These are phyloP conservation scores for Plasmodium fragile DNA, from an alignment of 169 alveolate genomes.

Conservation along the genomic window DNA sequence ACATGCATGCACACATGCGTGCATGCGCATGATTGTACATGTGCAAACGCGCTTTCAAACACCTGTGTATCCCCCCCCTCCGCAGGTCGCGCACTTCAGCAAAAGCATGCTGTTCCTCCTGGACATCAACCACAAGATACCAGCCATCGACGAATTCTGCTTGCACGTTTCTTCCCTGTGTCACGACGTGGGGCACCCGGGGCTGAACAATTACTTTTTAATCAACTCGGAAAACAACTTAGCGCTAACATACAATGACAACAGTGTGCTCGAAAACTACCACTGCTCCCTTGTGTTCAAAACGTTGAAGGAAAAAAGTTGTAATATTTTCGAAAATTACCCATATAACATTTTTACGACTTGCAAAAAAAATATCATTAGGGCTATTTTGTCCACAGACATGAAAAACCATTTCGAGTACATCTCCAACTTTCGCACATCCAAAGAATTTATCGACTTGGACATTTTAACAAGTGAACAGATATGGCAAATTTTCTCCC, in stretches of 20 bases:
- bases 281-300: conserved; percentile 92
- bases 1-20: neutral
- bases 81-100: conserved; percentile 65
- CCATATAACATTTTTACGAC: conserved; percentile 58
- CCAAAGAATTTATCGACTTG: conserved; percentile 77
- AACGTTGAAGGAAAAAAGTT: conserved; percentile 76
- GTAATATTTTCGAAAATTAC: conserved; percentile 72
- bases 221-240: conserved; percentile 86
- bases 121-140: conserved; percentile 47
- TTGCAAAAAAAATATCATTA: conserved; percentile 89
- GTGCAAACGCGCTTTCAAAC: neutral
- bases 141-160: conserved; percentile 62
- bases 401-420: conserved; percentile 94
- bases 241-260: conserved; percentile 94
- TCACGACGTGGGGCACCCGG: conserved; percentile 96
- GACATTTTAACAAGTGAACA: conserved; percentile 85
- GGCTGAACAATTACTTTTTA: conserved; percentile 89
- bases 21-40: neutral
- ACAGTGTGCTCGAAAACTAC: conserved; percentile 93
- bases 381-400: conserved; percentile 94
- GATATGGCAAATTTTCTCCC: conserved; percentile 85
- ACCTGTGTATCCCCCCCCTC: neutral
- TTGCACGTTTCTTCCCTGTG: conserved; percentile 84
- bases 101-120: conserved; percentile 64
- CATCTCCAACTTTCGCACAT: conserved; percentile 88